phyloP scores from a whole-genome alignment of 257 asterid genomes.

The Solanum medicagineum region DNA sequence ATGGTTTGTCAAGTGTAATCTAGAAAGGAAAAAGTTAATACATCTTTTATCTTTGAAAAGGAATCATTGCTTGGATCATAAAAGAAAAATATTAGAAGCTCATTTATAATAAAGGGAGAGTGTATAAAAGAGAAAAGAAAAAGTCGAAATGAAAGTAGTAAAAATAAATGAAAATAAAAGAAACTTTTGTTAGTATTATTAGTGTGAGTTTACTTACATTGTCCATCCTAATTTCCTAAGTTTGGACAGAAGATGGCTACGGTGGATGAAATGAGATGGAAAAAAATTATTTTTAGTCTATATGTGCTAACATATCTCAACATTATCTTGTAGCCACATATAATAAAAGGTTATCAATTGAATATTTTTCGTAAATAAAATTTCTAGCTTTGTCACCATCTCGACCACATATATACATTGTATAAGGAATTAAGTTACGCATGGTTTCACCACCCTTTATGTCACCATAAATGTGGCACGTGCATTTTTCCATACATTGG shows the following conservation, averaged over 20 bases:
- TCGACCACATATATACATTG: neutral
- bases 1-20: neutral
- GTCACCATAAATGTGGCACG: slow-evolving; percentile 3
- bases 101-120: no score
- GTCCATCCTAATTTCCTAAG: neutral
- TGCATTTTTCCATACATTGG: neutral
- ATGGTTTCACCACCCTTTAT: neutral
- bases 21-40: no score
- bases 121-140: no score
- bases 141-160: no score
- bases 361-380: neutral
- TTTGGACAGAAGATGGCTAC: no score
- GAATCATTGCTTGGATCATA: no score
- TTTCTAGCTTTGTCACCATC: neutral
- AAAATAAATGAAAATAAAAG: neutral
- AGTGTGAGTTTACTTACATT: neutral
- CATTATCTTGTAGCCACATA: neutral
- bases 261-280: neutral
- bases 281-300: neutral
- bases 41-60: neutral
- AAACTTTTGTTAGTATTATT: no score
- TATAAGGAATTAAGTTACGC: neutral
- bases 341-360: neutral
- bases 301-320: neutral
- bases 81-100: no score